Percentiles rank a stretch among this genome's conserved stretches.
These are phyloP conservation scores for Scedosporium dehoogii DNA, from an alignment of 2,329 filamentous ascomycete species.

Conservation along the genomic window DNA sequence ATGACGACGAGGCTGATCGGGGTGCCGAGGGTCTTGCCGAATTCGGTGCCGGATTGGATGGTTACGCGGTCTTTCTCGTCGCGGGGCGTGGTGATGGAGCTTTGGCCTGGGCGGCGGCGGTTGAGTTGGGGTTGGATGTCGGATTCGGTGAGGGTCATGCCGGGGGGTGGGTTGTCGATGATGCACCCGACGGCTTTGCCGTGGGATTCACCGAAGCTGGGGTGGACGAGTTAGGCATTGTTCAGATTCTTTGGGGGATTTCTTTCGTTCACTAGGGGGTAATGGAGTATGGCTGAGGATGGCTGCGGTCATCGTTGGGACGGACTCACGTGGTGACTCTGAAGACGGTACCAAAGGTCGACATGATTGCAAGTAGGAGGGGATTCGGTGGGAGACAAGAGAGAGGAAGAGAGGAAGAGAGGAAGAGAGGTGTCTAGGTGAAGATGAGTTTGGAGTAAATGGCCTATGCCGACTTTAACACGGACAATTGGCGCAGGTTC, in stretches of 20 bases:
- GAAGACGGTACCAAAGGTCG: slow-evolving; percentile 77
- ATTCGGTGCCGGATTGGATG: slow-evolving; percentile 89
- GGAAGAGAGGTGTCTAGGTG: too few species aligned
- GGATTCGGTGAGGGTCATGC: slow-evolving; percentile 71
- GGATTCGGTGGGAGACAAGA: slow-evolving; percentile 10
- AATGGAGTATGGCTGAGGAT: slow-evolving; percentile 7
- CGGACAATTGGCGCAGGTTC: too few species aligned
- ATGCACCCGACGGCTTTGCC: slow-evolving; percentile 91
- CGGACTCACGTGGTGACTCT: slow-evolving; percentile 65
- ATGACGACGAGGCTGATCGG: slow-evolving; percentile 80
- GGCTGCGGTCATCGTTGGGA: neutral
- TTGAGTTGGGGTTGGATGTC: slow-evolving; percentile 96
- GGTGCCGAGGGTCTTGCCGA: slow-evolving; percentile 80
- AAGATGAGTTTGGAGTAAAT: neutral
- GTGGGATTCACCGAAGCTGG: slow-evolving; percentile 56
- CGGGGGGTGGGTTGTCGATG: slow-evolving; percentile 83
- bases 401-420: slow-evolving; percentile 3
- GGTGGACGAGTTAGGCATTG: slow-evolving; percentile 8
- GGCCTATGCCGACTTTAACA: too few species aligned
- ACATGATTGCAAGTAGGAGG: slow-evolving; percentile 46
- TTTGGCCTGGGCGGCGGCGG: slow-evolving; percentile 80
- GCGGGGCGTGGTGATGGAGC: slow-evolving; percentile 79
- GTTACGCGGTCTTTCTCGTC: slow-evolving; percentile 87
- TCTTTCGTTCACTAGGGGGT: slow-evolving; percentile 7
- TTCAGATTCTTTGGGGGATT: neutral